Evolutionary conservation across 2,329 filamentous ascomycete genomes (phyloP).

Genomic region (Aspergillus candidus): DNA sequence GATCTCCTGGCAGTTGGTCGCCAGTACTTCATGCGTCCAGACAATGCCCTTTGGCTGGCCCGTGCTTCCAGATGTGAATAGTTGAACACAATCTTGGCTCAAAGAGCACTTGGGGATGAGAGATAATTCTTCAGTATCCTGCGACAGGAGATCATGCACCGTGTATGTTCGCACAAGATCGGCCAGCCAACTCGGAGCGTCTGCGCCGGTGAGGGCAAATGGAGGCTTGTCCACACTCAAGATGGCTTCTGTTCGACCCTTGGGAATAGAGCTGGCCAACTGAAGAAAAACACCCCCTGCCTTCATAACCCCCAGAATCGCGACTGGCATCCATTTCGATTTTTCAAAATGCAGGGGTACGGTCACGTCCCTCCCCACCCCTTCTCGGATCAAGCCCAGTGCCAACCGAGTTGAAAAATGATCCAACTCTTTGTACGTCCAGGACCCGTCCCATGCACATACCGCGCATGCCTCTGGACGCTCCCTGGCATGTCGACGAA

Average conservation of each 20-base stretch:
- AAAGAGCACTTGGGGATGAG: neutral
- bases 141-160: neutral
- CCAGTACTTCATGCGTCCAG: neutral
- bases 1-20: neutral
- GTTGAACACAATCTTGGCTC: neutral
- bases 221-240: neutral
- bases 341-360: constrained; percentile 3
- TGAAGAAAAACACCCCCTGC: constrained; percentile 1
- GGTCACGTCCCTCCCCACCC: neutral
- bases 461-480: neutral
- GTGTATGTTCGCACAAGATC: neutral
- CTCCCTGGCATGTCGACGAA: neutral
- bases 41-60: neutral
- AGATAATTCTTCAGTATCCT: neutral
- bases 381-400: neutral
- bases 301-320: neutral
- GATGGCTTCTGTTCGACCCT: neutral
- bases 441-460: neutral
- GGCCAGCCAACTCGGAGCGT: neutral
- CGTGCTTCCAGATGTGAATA: neutral
- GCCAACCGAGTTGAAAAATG: neutral
- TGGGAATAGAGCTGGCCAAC: neutral
- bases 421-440: neutral
- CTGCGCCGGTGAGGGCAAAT: neutral
- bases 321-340: neutral